Conservation (phyloP, 2,329 filamentous ascomycete species). For the Fusarium tuaranense region DNA sequence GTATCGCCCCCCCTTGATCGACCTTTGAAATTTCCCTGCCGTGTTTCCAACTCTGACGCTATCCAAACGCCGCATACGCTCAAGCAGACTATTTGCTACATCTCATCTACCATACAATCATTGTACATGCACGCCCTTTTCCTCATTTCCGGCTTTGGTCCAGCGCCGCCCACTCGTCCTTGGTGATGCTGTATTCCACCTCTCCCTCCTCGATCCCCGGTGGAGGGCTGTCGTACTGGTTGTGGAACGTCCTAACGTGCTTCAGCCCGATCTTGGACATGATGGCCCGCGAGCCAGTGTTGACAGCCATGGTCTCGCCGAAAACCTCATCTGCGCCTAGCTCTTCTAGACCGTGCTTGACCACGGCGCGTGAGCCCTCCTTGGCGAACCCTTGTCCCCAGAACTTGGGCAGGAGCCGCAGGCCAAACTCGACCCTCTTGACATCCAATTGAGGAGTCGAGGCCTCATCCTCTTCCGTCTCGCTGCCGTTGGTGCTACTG, state of each 20-base stretch:
- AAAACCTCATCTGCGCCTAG: slow-evolving; percentile 39
- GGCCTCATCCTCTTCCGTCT: background rate
- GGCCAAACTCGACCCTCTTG: slow-evolving; percentile 42
- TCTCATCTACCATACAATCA: background rate
- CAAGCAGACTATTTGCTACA: background rate
- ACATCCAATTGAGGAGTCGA: slow-evolving; percentile 15
- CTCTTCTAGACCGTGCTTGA: slow-evolving; percentile 46
- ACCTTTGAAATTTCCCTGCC: background rate
- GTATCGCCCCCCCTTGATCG: background rate
- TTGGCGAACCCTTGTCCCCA: slow-evolving; percentile 48
- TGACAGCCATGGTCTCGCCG: slow-evolving; percentile 48
- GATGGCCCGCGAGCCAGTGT: slow-evolving; percentile 42
- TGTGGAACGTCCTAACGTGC: slow-evolving; percentile 40
- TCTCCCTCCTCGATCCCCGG: slow-evolving; percentile 44
- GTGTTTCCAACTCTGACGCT: background rate
- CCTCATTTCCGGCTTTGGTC: slow-evolving; percentile 13
- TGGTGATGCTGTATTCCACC: slow-evolving; percentile 41
- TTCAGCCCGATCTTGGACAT: slow-evolving; percentile 34
- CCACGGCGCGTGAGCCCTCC: slow-evolving; percentile 44
- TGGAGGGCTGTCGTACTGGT: slow-evolving; percentile 41
- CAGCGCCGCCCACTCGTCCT: slow-evolving; percentile 33
- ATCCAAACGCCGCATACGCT: background rate
- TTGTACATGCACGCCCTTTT: background rate
- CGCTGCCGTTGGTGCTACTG: background rate
- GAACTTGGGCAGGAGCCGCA: slow-evolving; percentile 44